Percentiles rank a stretch among this genome's conserved stretches.
phyloP scores from a whole-genome alignment of 208 protist species.

The Acanthamoeba healyi region DNA sequence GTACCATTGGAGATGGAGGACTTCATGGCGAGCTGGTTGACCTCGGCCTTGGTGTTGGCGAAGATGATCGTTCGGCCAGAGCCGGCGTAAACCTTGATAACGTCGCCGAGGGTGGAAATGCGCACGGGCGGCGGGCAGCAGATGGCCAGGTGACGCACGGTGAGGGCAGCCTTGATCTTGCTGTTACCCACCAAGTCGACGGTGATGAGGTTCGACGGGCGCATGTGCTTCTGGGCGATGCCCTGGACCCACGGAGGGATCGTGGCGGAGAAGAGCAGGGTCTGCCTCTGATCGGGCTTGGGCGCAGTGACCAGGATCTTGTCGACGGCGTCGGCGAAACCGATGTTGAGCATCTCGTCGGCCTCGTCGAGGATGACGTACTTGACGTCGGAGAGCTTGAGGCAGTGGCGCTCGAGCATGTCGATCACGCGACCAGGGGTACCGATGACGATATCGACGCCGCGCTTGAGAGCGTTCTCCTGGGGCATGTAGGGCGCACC shows the following conservation, averaged over 20 bases:
- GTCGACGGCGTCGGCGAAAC: conserved; percentile 63
- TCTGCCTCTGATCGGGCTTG: conserved; percentile 90
- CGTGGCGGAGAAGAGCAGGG: conserved; percentile 94
- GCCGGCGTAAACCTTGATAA: conserved; percentile 68
- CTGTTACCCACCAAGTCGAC: conserved; percentile 62
- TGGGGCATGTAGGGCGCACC: conserved; percentile 70
- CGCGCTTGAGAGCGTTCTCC: conserved; percentile 43
- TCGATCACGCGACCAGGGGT: conserved; percentile 70
- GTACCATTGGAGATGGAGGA: conserved; percentile 32
- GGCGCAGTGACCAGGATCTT: conserved; percentile 13
- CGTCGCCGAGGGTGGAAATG: conserved; percentile 27
- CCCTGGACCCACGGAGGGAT: conserved; percentile 91
- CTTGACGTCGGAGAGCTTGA: conserved; percentile 26
- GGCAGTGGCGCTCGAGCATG: conserved; percentile 33
- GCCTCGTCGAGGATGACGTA: conserved; percentile 76
- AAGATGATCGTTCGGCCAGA: conserved; percentile 70
- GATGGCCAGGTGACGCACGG: conserved; percentile 67
- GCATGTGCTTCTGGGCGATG: conserved; percentile 69
- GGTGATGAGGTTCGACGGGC: neutral
- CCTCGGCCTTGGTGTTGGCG: conserved; percentile 75
- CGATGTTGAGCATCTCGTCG: conserved; percentile 78
- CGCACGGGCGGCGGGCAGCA: conserved; percentile 66
- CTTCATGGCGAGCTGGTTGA: conserved; percentile 67
- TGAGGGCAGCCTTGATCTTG: conserved; percentile 32
- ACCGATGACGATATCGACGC: conserved; percentile 70